These are phyloP conservation scores for Mariannaea elegans DNA, from an alignment of 2,329 filamentous ascomycete genomes.

Conservation along the genomic window DNA sequence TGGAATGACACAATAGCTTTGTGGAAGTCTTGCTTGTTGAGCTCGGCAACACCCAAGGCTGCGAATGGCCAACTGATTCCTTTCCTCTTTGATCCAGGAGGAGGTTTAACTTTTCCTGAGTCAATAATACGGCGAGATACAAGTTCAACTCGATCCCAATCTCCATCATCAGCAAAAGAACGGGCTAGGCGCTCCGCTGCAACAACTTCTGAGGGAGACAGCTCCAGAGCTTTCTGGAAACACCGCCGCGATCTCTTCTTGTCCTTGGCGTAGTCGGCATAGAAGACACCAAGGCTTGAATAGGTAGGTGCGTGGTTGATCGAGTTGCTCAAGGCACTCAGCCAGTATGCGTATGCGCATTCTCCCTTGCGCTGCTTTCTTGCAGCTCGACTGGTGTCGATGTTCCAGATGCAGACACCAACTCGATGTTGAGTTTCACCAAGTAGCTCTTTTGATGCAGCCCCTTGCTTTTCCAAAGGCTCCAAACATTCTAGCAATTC, in stretches of 20 bases:
- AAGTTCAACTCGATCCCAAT: constrained; percentile 97
- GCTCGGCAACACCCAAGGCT: constrained; percentile 89
- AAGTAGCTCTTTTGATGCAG: constrained; percentile 71
- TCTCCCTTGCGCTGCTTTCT: constrained; percentile 79
- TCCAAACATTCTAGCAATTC: constrained; percentile 77
- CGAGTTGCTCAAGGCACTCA: constrained; percentile 85
- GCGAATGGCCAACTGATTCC: constrained; percentile 97
- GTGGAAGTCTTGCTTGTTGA: constrained; percentile 91
- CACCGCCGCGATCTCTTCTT: constrained; percentile 87
- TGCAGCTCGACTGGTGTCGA: constrained; percentile 76
- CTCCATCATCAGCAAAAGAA: constrained; percentile 86
- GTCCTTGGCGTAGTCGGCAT: constrained; percentile 89
- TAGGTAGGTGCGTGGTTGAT: constrained; percentile 91
- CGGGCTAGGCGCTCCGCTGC: constrained; percentile 88
- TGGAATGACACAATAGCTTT: constrained; percentile 94
- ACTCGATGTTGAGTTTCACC: constrained; percentile 88
- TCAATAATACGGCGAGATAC: constrained; percentile 91
- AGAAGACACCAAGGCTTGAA: constrained; percentile 89
- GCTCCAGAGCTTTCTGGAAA: constrained; percentile 94
- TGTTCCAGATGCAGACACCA: constrained; percentile 86
- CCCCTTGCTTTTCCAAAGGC: constrained; percentile 68
- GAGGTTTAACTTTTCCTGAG: constrained; percentile 89
- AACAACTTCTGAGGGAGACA: constrained; percentile 85
- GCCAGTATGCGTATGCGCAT: constrained; percentile 79
- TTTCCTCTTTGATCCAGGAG: constrained; percentile 91